These are phyloP conservation scores for Dichotomopilus funicola DNA, from an alignment of 2,329 filamentous ascomycete species.

Conservation along the genomic window DNA sequence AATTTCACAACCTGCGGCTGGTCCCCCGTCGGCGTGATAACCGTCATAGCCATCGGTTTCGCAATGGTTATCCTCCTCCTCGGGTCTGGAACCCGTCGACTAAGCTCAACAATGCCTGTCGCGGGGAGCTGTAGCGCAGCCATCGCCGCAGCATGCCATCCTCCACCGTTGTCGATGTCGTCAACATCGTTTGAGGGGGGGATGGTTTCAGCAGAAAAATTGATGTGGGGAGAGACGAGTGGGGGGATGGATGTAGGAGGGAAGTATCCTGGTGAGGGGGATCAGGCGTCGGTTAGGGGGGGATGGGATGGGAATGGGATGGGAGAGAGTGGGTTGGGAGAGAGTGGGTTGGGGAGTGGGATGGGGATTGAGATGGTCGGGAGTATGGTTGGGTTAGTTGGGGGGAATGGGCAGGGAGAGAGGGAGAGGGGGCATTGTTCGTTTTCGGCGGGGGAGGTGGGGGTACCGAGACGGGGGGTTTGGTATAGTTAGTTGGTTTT, in stretches of 20 bases:
- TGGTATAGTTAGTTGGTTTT: neutral
- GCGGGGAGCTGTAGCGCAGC: slow-evolving; percentile 7
- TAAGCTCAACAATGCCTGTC: neutral
- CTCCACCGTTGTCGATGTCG: neutral
- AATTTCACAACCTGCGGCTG: slow-evolving; percentile 1
- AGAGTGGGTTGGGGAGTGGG: too few relatives aligned
- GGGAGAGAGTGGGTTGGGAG: too few relatives aligned
- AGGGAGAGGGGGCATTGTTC: neutral
- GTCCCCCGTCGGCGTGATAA: neutral
- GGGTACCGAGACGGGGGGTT: neutral
- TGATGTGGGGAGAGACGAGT: neutral
- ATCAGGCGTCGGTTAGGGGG: neutral
- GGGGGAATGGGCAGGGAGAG: neutral
- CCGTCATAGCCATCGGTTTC: neutral
- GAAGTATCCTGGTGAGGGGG: neutral
- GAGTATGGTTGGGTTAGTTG: too few relatives aligned
- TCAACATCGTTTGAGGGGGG: neutral
- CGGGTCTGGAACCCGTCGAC: neutral
- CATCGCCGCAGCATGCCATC: slow-evolving; percentile 2
- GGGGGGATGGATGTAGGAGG: neutral
- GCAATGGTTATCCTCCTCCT: neutral
- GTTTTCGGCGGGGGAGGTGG: slow-evolving; percentile 2
- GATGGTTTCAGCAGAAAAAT: neutral
- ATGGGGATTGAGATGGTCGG: too few relatives aligned
- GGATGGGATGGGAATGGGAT: neutral